phyloP scores from a whole-genome alignment of 768 basidiomycete genomes.

The Lactifluus subvellereus region DNA sequence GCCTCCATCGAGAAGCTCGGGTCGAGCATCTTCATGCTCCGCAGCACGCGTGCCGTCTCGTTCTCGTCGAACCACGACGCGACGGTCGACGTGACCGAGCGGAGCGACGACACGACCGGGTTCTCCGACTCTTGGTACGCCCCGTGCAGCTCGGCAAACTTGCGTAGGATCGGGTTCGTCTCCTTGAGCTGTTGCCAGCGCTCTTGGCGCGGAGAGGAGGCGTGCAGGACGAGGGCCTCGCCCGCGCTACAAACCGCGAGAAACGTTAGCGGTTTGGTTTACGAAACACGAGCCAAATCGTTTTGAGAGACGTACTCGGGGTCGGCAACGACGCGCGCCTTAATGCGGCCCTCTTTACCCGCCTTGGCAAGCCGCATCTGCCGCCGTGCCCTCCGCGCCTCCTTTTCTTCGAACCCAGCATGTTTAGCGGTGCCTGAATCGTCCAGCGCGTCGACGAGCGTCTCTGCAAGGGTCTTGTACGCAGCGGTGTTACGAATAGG shows the following conservation, averaged over 20 bases:
- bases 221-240: conserved; percentile 75
- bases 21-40: conserved; percentile 83
- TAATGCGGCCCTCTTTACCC: conserved; percentile 61
- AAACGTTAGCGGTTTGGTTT: neutral
- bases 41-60: conserved; percentile 92
- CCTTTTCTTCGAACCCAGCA: conserved; percentile 94
- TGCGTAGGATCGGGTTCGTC: conserved; percentile 69
- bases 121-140: conserved; percentile 92
- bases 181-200: conserved; percentile 76
- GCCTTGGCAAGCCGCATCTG: conserved; percentile 80
- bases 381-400: conserved; percentile 74
- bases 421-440: conserved; percentile 91
- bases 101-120: conserved; percentile 73
- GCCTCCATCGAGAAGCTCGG: conserved; percentile 79
- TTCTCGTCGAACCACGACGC: conserved; percentile 95
- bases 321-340: conserved; percentile 58
- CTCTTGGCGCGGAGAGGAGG: conserved; percentile 72
- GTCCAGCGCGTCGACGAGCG: conserved; percentile 86
- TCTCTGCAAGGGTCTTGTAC: conserved; percentile 87
- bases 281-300: neutral
- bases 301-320: conserved; percentile 57
- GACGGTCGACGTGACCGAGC: conserved; percentile 77
- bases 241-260: conserved; percentile 57
- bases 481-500: conserved; percentile 96
- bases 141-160: conserved; percentile 51